Base-by-base conservation (phyloP, 495 filamentous ascomycete species). In the Tetracladium marchalianum region DNA sequence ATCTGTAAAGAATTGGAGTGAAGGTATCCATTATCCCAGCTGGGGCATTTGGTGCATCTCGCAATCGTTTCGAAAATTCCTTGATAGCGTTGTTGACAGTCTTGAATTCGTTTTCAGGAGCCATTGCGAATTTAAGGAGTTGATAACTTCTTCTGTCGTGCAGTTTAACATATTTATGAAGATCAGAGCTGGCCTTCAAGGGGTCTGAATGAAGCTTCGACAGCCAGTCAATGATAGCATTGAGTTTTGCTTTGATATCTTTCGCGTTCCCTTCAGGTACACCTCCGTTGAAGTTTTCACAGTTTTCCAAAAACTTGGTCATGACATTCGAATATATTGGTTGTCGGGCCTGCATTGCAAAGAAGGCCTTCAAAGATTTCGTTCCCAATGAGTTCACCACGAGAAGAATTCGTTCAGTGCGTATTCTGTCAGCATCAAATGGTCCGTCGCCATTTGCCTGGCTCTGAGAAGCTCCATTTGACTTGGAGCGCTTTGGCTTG, bases 71-170 rank as follows among this genome's bases (percentile, higher is more conserved):
- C 18, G 80, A 76, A 12, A 97, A 73, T 66, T 97, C 92, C 62
- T 85, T 94, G 44, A 95, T 82, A 13, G 89, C 85, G 53, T 87
- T 89, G 42, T 82, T 76, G 35, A 95, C 84, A 11, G 84, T 95
- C 47, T 87, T 82, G 61, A 95, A 96, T 54, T 97, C 92, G 51
- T 84, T 90, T 37, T 87, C 82, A n/a, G 83, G 79, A 24, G 78
- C 80, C 64, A 90, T 85, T 38, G 85, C 80, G 61, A 86, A 95
- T 24, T 79, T 78, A 46, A 96, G 80, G 10, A 97, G 76, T 58
- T 92, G 85, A 59, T 95, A 97, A 56, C 76, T 85, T 41, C 93
- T 81, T 35, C 92, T 82, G 60, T 98, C 89, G 56, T 96, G 87
- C 49, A 78, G 70, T 61, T 93, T 95, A 40, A 87, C 92, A 55